Evolutionary conservation across 2,329 filamentous ascomycete species (phyloP).

Genomic region (Clonostachys rhizophaga): DNA sequence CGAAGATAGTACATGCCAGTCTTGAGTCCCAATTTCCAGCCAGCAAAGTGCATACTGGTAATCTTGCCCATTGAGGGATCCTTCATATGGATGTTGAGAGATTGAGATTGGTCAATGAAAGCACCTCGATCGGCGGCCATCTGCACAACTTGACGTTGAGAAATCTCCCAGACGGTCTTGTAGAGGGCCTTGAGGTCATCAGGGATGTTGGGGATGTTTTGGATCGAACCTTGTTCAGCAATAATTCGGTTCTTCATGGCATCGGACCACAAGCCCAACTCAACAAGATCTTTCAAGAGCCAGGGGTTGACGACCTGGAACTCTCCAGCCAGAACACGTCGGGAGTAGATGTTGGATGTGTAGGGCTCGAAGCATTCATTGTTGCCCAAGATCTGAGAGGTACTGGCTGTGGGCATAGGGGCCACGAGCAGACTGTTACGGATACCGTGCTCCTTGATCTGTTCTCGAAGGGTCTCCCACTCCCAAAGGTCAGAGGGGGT

Average conservation of each 20-base stretch:
- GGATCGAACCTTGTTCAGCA: conserved; percentile 89
- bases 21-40: conserved; percentile 99
- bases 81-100: conserved; percentile 98
- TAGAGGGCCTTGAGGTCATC: conserved; percentile 94
- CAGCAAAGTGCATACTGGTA: conserved; percentile 98
- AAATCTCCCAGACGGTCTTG: conserved; percentile 99
- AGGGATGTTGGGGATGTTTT: conserved; percentile 95
- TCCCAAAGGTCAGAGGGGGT: conserved; percentile 95
- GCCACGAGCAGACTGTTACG: conserved; percentile 94
- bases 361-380: conserved; percentile 99
- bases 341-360: conserved; percentile 99
- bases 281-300: conserved; percentile 95
- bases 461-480: conserved; percentile 81
- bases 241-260: conserved; percentile 99
- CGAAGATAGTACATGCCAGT: conserved; percentile 99
- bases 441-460: conserved; percentile 89
- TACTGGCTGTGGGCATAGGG: conserved; percentile 96
- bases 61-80: conserved; percentile 99
- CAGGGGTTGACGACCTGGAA: conserved; percentile 99
- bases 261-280: conserved; percentile 97
- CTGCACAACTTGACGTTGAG: conserved; percentile 89
- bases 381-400: conserved; percentile 96
- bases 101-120: conserved; percentile 98
- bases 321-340: conserved; percentile 93
- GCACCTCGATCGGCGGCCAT: conserved; percentile 98